Evolutionary conservation across 495 filamentous ascomycete species (phyloP).

Genomic region (Aspergillus mulundensis): DNA sequence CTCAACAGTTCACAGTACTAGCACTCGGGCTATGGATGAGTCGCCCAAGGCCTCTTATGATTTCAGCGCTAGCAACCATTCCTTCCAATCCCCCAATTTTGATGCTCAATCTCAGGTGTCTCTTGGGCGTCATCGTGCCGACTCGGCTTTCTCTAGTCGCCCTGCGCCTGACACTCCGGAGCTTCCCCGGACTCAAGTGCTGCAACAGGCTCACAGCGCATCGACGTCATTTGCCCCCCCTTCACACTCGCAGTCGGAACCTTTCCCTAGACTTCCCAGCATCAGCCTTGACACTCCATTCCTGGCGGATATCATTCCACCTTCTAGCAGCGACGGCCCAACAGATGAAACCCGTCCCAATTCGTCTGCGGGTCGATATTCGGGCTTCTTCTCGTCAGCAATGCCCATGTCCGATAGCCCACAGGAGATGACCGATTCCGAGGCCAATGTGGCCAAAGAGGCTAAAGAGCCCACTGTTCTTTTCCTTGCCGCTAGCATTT

Average conservation of each 20-base stretch:
- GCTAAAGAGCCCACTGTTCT: conserved; percentile 51
- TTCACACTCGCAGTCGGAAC: conserved; percentile 25
- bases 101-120: conserved; percentile 28
- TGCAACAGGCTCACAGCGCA: conserved; percentile 29
- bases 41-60: conserved; percentile 56
- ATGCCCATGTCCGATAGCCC: conserved; percentile 72
- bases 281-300: conserved; percentile 45
- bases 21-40: conserved; percentile 54
- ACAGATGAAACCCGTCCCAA: conserved; percentile 23
- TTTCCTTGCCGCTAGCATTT: conserved; percentile 89
- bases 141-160: conserved; percentile 32
- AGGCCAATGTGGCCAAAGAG: conserved; percentile 29
- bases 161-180: conserved; percentile 17
- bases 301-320: conserved; percentile 32
- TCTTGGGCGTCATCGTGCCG: conserved; percentile 29
- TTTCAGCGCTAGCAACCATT: conserved; percentile 36
- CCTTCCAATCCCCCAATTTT: conserved; percentile 35
- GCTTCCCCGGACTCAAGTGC: conserved; percentile 24
- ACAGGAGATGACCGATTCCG: conserved; percentile 21
- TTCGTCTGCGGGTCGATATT: conserved; percentile 41
- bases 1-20: conserved; percentile 42
- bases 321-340: conserved; percentile 13
- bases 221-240: conserved; percentile 11
- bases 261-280: conserved; percentile 37
- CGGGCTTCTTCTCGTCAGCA: conserved; percentile 78